Evolutionary conservation across 2,329 filamentous ascomycete species (phyloP).

Genomic region (Cordyceps militaris): DNA sequence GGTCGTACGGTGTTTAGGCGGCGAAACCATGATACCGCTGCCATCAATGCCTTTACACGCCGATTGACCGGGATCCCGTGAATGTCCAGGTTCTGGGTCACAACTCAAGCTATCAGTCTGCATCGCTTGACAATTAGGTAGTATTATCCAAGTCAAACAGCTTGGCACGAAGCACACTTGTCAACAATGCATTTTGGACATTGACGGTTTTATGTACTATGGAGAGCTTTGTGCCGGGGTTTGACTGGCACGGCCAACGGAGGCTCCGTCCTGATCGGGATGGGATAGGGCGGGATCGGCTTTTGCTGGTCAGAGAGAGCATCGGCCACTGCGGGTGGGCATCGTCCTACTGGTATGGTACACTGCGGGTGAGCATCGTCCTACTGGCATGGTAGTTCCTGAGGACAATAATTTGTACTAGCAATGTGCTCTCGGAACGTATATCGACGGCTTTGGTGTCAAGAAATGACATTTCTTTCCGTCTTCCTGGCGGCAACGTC

Average conservation of each 20-base stretch:
- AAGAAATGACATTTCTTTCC: too few relatives aligned
- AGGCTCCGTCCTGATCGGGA: not conserved
- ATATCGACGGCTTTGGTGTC: too few relatives aligned
- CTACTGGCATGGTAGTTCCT: too few relatives aligned
- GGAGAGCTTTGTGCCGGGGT: not conserved
- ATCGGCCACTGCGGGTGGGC: not conserved
- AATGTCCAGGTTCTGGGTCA: not conserved
- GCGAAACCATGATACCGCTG: not conserved
- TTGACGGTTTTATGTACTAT: not conserved
- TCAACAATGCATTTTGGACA: not conserved
- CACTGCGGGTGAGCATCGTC: not conserved
- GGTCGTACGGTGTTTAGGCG: not conserved
- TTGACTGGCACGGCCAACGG: not conserved
- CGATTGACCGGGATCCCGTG: not conserved
- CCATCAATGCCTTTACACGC: not conserved
- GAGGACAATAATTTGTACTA: too few relatives aligned
- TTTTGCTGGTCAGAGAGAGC: not conserved
- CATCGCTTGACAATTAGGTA: not conserved
- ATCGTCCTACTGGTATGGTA: too few relatives aligned
- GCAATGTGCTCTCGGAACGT: too few relatives aligned
- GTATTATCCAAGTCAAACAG: not conserved
- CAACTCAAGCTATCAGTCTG: not conserved
- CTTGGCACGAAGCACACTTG: not conserved
- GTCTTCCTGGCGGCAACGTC: too few relatives aligned
- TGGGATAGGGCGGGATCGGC: constrained; percentile 5